Conservation (phyloP, 805 yeast genomes). For the Komagataella phaffii region DNA sequence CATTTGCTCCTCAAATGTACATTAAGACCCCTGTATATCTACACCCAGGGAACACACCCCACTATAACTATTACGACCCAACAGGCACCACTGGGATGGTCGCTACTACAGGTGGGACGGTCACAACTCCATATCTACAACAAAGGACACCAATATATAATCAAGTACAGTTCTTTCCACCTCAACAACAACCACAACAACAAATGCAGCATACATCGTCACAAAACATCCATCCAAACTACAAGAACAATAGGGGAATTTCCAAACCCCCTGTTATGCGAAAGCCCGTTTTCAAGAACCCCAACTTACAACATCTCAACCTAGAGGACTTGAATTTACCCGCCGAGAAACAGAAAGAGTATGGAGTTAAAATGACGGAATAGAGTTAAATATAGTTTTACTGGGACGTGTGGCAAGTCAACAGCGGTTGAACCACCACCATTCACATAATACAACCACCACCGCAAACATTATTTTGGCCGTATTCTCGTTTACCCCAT, state of each 20-base stretch:
- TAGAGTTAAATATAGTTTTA: neutral
- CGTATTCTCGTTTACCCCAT: neutral
- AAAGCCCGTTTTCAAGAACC: constrained; percentile 7
- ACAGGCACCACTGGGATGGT: neutral
- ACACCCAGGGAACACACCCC: neutral
- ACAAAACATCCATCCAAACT: neutral
- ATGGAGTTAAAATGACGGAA: neutral
- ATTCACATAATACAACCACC: neutral
- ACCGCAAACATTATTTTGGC: neutral
- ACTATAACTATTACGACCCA: neutral
- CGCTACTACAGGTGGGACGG: neutral
- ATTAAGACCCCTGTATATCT: neutral
- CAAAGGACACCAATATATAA: neutral
- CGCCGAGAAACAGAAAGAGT: neutral
- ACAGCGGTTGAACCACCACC: neutral
- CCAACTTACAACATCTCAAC: constrained; percentile 12
- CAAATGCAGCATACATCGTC: neutral
- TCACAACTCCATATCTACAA: neutral
- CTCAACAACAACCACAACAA: neutral
- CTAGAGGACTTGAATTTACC: constrained; percentile 4
- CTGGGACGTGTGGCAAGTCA: neutral
- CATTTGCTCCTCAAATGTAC: neutral
- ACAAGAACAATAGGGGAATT: neutral
- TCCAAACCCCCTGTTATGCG: neutral
- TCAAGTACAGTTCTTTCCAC: neutral